Percentiles rank a stretch among this genome's conserved stretches.
Conservation (phyloP, 352 stramenopile genomes). For the Globisporangium alternatum region DNA sequence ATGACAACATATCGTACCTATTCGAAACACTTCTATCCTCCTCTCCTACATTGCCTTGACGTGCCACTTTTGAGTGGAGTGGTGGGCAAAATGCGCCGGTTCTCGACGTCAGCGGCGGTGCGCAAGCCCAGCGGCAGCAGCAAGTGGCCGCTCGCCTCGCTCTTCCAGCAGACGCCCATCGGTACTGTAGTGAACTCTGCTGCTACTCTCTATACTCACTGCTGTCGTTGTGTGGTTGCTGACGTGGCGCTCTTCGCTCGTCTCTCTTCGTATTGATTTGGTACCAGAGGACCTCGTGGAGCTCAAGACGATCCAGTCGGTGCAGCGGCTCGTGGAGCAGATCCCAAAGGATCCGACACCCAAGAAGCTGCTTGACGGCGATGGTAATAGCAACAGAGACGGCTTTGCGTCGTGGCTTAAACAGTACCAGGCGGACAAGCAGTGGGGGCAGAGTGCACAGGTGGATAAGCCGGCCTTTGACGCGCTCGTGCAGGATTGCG, state of each 20-base stretch:
- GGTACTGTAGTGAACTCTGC: constrained; percentile 15
- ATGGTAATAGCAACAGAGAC: not conserved
- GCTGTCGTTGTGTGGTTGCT: not conserved
- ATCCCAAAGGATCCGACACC: constrained; percentile 19
- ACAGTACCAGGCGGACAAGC: constrained; percentile 16
- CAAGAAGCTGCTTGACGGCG: not conserved
- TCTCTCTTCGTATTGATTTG: not conserved
- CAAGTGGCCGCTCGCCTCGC: constrained; percentile 22
- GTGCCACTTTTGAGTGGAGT: constrained; percentile 12
- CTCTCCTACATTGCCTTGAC: not conserved
- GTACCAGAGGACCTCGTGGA: constrained; percentile 44
- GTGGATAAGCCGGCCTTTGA: constrained; percentile 48
- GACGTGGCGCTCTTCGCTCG: not conserved
- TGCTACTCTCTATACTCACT: not conserved
- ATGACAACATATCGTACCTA: constrained; percentile 9
- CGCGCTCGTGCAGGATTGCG: constrained; percentile 42
- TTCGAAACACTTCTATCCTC: not conserved
- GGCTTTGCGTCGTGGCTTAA: constrained; percentile 12
- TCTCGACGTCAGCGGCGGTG: constrained; percentile 25
- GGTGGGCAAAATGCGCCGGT: constrained; percentile 25
- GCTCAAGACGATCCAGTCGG: constrained; percentile 49
- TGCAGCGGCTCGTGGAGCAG: constrained; percentile 51
- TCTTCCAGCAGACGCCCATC: constrained; percentile 38
- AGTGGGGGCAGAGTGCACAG: constrained; percentile 16
- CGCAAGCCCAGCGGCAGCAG: constrained; percentile 7